phyloP scores from a whole-genome alignment of 164 flowering plant genomes.

The Chimonanthus praecox region DNA sequence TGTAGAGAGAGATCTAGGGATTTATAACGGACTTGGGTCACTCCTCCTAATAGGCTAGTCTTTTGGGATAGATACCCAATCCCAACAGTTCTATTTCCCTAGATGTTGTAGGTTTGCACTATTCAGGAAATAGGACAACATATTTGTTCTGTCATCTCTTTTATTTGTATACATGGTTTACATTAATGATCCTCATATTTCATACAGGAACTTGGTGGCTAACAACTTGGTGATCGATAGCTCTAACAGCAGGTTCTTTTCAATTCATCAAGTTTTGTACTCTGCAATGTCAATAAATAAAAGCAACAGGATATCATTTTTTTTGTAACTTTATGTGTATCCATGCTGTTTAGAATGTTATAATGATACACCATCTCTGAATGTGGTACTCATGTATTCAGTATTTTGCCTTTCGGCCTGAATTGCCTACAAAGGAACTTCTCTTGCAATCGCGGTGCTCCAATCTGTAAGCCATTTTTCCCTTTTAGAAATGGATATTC shows the following conservation, averaged over 20 bases:
- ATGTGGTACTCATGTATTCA: conserved; percentile 15
- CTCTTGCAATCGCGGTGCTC: conserved; percentile 53
- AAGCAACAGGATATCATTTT: not conserved
- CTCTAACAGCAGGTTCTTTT: conserved; percentile 44
- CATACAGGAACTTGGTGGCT: conserved; percentile 61
- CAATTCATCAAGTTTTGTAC: not conserved
- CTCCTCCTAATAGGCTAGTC: no score
- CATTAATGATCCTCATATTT: no score
- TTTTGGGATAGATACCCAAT: no score
- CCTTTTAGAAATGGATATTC: not conserved
- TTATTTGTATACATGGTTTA: no score
- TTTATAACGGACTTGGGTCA: no score
- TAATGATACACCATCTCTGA: not conserved
- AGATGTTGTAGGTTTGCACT: not conserved
- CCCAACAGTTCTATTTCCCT: no score
- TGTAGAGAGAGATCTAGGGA: no score
- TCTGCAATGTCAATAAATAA: not conserved
- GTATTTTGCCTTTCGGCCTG: conserved; percentile 47
- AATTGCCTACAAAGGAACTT: conserved; percentile 64
- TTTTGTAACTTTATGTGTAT: not conserved
- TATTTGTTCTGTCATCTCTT: no score
- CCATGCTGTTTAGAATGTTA: not conserved
- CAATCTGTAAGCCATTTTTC: conserved; percentile 41
- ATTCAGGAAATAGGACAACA: no score
- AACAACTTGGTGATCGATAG: conserved; percentile 52